Evolutionary conservation across 495 filamentous ascomycete genomes (phyloP).

Genomic region (Friedmanniomyces endolithicus): DNA sequence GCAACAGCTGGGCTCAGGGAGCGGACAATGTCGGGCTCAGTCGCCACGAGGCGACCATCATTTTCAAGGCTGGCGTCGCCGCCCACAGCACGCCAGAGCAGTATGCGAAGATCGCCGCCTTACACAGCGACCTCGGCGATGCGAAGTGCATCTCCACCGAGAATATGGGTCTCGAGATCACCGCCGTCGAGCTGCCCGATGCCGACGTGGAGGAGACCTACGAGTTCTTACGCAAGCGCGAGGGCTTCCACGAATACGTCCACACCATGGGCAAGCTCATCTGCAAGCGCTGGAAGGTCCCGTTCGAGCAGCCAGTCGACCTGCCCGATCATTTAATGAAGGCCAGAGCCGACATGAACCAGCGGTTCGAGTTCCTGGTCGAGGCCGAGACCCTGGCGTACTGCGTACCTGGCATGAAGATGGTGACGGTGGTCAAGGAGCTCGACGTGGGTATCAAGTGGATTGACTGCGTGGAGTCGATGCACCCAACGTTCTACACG

Average conservation of each 20-base stretch:
- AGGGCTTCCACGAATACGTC: slow-evolving; percentile 13
- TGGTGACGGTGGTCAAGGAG: slow-evolving; percentile 50
- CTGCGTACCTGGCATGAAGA: slow-evolving; percentile 64
- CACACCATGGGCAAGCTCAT: slow-evolving; percentile 28
- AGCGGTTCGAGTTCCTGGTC: slow-evolving; percentile 51
- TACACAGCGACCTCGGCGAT: background rate
- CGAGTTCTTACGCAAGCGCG: slow-evolving; percentile 14
- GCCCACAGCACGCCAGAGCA: slow-evolving; percentile 28
- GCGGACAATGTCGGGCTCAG: slow-evolving; percentile 20
- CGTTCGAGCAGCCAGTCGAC: slow-evolving; percentile 24
- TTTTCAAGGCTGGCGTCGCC: slow-evolving; percentile 33
- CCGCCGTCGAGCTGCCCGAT: slow-evolving; percentile 33
- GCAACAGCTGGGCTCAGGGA: slow-evolving; percentile 30
- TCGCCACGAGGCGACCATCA: slow-evolving; percentile 23
- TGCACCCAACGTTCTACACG: slow-evolving; percentile 46
- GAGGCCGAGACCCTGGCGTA: slow-evolving; percentile 51
- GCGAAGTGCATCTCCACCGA: slow-evolving; percentile 31
- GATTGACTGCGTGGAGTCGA: slow-evolving; percentile 43
- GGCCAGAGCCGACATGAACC: slow-evolving; percentile 23
- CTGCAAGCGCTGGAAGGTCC: slow-evolving; percentile 23
- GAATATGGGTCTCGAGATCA: slow-evolving; percentile 47
- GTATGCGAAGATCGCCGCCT: slow-evolving; percentile 6
- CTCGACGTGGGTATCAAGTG: slow-evolving; percentile 36
- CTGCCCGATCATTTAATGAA: slow-evolving; percentile 16
- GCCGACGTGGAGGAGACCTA: slow-evolving; percentile 36